Percentiles rank a stretch among this genome's conserved stretches.
phyloP scores from a whole-genome alignment of 805 yeast species.

The Yarrowia hollandica region DNA sequence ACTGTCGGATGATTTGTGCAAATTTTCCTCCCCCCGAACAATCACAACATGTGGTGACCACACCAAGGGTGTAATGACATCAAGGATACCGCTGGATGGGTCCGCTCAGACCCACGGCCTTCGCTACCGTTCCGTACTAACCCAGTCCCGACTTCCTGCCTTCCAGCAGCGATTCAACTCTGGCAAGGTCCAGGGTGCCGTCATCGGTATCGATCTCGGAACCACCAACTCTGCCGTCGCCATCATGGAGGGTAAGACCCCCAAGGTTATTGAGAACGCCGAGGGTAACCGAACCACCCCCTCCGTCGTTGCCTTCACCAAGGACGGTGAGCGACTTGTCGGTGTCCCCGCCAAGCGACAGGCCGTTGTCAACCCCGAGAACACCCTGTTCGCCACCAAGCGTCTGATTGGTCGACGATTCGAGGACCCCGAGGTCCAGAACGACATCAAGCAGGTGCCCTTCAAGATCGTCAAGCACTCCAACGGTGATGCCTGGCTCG shows the following conservation, averaged over 20 bases:
- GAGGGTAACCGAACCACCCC: conserved; percentile 85
- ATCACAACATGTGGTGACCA: no score
- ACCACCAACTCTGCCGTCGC: conserved; percentile 92
- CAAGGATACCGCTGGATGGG: no score
- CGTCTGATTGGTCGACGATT: conserved; percentile 92
- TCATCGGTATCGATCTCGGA: conserved; percentile 83
- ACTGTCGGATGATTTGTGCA: no score
- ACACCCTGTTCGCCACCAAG: conserved; percentile 92
- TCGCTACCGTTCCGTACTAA: neutral
- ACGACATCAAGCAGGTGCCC: conserved; percentile 84
- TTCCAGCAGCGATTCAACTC: conserved; percentile 43
- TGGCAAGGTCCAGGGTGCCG: conserved; percentile 56
- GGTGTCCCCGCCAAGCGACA: conserved; percentile 97
- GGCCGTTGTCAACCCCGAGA: conserved; percentile 91
- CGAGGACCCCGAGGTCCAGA: conserved; percentile 85
- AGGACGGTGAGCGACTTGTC: conserved; percentile 85
- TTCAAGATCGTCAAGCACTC: conserved; percentile 85
- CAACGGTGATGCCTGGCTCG: conserved; percentile 96
- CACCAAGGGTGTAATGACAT: no score
- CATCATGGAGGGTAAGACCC: conserved; percentile 72
- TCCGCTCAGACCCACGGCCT: no score
- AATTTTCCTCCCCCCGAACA: no score
- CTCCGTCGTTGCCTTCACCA: conserved; percentile 91
- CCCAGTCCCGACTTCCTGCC: conserved; percentile 28
- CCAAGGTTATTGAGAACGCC: conserved; percentile 75